Percentiles rank a stretch among this genome's conserved stretches.
Conservation (phyloP, 352 stramenopile species). For the Pythium periplocum region DNA sequence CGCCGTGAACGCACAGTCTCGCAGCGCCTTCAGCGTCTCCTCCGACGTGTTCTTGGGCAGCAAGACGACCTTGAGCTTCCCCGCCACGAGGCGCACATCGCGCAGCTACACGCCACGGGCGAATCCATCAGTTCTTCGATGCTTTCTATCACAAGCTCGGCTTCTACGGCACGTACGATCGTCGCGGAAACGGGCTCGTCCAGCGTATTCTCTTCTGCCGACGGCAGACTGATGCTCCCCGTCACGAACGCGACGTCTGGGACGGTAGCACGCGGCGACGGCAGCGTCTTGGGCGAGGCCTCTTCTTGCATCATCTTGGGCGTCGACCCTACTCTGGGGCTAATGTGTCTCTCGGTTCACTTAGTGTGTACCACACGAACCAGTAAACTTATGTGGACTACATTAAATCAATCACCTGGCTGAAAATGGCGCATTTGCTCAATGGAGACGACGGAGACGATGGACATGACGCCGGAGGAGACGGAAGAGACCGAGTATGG, state of each 20-base stretch:
- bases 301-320: conserved; percentile 20
- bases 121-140: background rate
- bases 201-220: conserved; percentile 71
- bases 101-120: conserved; percentile 48
- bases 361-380: too few relatives aligned
- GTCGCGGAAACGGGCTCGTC: conserved; percentile 86
- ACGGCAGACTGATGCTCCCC: conserved; percentile 77
- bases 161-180: conserved; percentile 47
- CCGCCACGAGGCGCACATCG: conserved; percentile 80
- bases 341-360: too few relatives aligned
- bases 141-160: background rate
- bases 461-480: conserved; percentile 6
- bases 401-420: background rate
- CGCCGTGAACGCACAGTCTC: conserved; percentile 67
- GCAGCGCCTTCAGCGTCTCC: conserved; percentile 88
- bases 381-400: too few relatives aligned
- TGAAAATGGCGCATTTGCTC: conserved; percentile 2
- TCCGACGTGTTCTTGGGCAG: conserved; percentile 89
- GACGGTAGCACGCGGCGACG: conserved; percentile 3
- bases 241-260: conserved; percentile 44
- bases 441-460: background rate
- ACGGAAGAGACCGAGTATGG: conserved; percentile 60
- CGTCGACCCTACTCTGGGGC: background rate
- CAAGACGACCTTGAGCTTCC: conserved; percentile 89
- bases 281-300: conserved; percentile 8